Base-by-base conservation (phyloP, 2,329 filamentous ascomycete species). In the Colletotrichum abscissum region DNA sequence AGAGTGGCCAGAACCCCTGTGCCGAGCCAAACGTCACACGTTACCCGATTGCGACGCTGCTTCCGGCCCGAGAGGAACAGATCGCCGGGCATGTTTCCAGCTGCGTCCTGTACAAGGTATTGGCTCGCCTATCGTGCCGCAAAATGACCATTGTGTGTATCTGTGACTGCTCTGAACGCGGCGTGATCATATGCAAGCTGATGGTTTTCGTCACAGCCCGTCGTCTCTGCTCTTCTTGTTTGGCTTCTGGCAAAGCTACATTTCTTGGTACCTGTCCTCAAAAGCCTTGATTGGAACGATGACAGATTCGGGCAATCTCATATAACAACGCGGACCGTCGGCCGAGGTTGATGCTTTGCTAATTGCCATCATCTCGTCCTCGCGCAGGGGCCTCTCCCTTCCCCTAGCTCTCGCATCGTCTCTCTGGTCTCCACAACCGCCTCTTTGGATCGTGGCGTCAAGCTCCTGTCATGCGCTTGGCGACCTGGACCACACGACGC, bases 381-480 rank as follows among this genome's bases (percentile, higher is more conserved):
- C 57, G 12, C 24, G 38, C 64, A 58, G n/a, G 54, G 58, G 54
- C 64, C 58, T 28, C 52, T 56, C 19, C 33, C 30, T 19, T 54
- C 19, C 19, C 57, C 26, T n/a, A 46, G 38, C 46, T 38, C 46
- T 38, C 19, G 7, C 24, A 42, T 14, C 24, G 49, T 19, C 59
- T 11, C 8, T 12, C 49, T 16, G 26, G 14, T 72, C 35, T 33
- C 46, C 33, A 35, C 12, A 35, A 35, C 9, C 33, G 33, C 33
- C 11, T 35, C 33, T 35, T 35, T 33, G 28, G 30, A 22, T 11
- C 9, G 55, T 60, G 60, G 70, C 66, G 70, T 49, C 60, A 64
- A 64, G 54, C 70, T 73, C 5, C 35, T 70, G 59, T 70, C 70
- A 65, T 54, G 42, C 49, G 65, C 30, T 49, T 30, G 38, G 33